A percentile compares a stretch with the other conserved stretches of the same genome.
Conservation (phyloP, 495 filamentous ascomycete species). For the Penicillium canescens region DNA sequence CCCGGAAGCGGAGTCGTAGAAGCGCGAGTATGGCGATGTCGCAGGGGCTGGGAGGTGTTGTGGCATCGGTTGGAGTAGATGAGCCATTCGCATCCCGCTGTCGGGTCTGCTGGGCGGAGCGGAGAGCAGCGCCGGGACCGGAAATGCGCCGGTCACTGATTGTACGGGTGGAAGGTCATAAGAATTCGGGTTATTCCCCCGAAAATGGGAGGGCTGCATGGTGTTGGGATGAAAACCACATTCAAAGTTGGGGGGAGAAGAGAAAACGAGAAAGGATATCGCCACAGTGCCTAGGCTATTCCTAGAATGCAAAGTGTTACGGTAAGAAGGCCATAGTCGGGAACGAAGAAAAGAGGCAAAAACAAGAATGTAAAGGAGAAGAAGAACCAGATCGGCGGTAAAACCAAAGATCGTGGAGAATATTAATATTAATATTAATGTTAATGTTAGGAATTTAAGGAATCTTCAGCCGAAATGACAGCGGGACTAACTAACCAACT, state of each 20-base stretch:
- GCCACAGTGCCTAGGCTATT: background rate
- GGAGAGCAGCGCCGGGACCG: constrained; percentile 38
- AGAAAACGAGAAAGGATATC: constrained; percentile 11
- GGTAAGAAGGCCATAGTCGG: background rate
- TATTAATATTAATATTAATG: background rate
- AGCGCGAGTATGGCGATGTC: constrained; percentile 37
- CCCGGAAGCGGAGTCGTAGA: constrained; percentile 45
- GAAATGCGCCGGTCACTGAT: constrained; percentile 39
- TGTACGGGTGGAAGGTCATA: constrained; percentile 44
- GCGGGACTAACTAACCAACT: constrained; percentile 9
- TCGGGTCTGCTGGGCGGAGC: constrained; percentile 46
- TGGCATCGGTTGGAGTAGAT: constrained; percentile 43
- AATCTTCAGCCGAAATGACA: constrained; percentile 40
- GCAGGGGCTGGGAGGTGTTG: constrained; percentile 30
- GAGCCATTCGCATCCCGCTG: constrained; percentile 46
- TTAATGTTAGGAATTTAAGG: constrained; percentile 24
- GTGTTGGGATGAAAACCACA: background rate
- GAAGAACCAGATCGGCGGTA: constrained; percentile 30
- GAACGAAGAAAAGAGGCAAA: constrained; percentile 12
- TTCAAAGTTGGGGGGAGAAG: background rate
- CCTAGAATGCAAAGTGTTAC: background rate
- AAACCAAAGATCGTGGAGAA: constrained; percentile 32
- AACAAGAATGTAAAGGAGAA: constrained; percentile 24
- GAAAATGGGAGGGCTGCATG: constrained; percentile 28
- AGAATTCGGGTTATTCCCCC: constrained; percentile 22